Evolutionary conservation across 164 flowering plant genomes (phyloP).

Genomic region (Stephania yunnanensis): DNA sequence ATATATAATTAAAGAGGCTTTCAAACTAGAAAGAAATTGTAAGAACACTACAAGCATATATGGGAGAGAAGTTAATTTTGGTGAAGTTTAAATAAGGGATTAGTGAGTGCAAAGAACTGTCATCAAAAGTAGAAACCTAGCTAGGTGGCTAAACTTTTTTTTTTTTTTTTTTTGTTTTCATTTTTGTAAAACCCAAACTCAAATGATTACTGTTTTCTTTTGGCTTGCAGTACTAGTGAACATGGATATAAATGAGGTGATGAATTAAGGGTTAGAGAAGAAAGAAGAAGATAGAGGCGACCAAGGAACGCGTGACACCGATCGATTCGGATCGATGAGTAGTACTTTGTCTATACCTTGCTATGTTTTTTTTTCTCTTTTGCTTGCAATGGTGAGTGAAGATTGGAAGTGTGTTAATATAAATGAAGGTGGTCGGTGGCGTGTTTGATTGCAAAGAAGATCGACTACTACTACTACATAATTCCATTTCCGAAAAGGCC

Average conservation of each 20-base stretch:
- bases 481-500: constrained; percentile 8
- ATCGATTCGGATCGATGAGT: too few species aligned
- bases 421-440: neutral
- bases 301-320: neutral
- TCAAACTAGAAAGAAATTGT: constrained; percentile 14
- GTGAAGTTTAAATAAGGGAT: constrained; percentile 20
- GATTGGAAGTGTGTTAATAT: too few species aligned
- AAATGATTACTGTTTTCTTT: neutral
- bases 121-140: constrained; percentile 28
- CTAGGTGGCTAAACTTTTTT: neutral
- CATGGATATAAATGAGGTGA: neutral
- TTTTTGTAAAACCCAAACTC: constrained; percentile 2
- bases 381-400: too few species aligned
- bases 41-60: too few species aligned
- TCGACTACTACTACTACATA: neutral
- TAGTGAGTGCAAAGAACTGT: constrained; percentile 23
- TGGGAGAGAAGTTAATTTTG: constrained; percentile 22
- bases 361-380: too few species aligned
- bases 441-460: constrained; percentile 12
- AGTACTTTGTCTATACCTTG: too few species aligned
- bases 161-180: too few species aligned
- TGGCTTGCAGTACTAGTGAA: neutral
- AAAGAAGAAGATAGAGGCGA: neutral
- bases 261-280: neutral
- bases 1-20: neutral